phyloP scores from a whole-genome alignment of 495 filamentous ascomycete genomes.

The Glarea lozoyensis region DNA sequence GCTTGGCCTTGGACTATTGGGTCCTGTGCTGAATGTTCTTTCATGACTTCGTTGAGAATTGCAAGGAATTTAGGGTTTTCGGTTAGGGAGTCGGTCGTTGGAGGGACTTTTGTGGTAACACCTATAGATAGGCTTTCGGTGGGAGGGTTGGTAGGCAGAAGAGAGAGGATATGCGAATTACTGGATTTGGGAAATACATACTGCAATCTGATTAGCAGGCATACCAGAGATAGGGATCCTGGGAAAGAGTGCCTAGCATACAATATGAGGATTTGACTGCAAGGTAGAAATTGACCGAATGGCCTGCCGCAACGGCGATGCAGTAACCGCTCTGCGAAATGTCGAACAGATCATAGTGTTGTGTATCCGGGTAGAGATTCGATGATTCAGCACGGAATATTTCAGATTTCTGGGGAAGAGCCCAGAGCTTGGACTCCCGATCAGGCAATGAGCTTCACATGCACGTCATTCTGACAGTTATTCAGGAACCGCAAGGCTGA shows the following conservation, averaged over 20 bases:
- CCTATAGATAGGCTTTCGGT: conserved; percentile 64
- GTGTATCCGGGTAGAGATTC: too few relatives aligned
- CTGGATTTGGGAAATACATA: conserved; percentile 15
- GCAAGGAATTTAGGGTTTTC: conserved; percentile 70
- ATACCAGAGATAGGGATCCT: too few relatives aligned
- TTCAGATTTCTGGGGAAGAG: too few relatives aligned
- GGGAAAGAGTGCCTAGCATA: conserved; percentile 10
- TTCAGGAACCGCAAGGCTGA: too few relatives aligned
- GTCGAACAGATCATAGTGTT: conserved; percentile 10
- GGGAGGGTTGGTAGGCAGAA: conserved; percentile 68
- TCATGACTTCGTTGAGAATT: conserved; percentile 66
- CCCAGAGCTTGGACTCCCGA: too few relatives aligned
- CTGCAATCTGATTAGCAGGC: conserved; percentile 13
- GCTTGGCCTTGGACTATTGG: conserved; percentile 68
- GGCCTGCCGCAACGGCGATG: neutral
- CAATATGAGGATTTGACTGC: conserved; percentile 44
- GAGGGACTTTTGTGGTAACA: conserved; percentile 60
- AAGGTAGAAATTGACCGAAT: conserved; percentile 39
- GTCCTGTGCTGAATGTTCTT: conserved; percentile 61
- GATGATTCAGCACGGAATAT: too few relatives aligned
- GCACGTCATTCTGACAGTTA: too few relatives aligned
- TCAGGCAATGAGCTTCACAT: too few relatives aligned
- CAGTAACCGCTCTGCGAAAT: conserved; percentile 4
- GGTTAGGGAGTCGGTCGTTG: conserved; percentile 64
- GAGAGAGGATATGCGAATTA: conserved; percentile 50